Evolutionary conservation across 2,329 filamentous ascomycete species (phyloP), one percentile per base, ranked within the genome.

Genomic region (Blastomyces silverae): DNA sequence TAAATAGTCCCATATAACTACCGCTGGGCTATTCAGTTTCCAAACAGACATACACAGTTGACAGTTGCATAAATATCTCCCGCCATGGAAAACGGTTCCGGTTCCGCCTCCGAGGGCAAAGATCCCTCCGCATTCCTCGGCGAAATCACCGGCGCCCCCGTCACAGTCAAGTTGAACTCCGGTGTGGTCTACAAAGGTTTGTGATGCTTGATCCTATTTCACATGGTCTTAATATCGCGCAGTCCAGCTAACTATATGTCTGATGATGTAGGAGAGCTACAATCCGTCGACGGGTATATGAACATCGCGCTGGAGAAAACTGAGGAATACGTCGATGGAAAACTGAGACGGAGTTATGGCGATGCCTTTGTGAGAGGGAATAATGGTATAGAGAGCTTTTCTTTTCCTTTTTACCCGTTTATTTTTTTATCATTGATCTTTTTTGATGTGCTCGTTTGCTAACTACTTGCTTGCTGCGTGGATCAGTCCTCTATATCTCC

Each of bases 201-300:
- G 46, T 42, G 4, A 37, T 53, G 46, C 37, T 53, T 4, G 46
- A 39, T 11, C 48, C 17, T 39, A 34, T 11, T n/a, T 28, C 55
- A 55, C 34, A 4, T 25, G 3, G 11, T 46, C n/a, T 11, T 3
- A 10, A 22, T 34, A 28, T 42, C 37, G 28, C 17, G 28, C 31
- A 31, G 31, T 20, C 53, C 50, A 28, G 48, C 20, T 37, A n/a
- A 55, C 44, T 65, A n/a, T 56, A 3, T 4, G 17, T 37, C 22
- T 42, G 3, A 13, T 42, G 3, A 11, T 44, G 22, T 68, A 97
- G 93, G 94, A 71, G 92, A 97, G 76, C 84, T 97, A 48, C 92
- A 97, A 76, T 96, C 92, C 0, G 93, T 99, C 61, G 94, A 99
- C 77, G 94, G 94, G 62, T 99, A 97, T 80, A 99, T 99, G 94